These are phyloP conservation scores for Onygenales sp. DNA, from an alignment of 2,329 filamentous ascomycete species.

Conservation along the genomic window DNA sequence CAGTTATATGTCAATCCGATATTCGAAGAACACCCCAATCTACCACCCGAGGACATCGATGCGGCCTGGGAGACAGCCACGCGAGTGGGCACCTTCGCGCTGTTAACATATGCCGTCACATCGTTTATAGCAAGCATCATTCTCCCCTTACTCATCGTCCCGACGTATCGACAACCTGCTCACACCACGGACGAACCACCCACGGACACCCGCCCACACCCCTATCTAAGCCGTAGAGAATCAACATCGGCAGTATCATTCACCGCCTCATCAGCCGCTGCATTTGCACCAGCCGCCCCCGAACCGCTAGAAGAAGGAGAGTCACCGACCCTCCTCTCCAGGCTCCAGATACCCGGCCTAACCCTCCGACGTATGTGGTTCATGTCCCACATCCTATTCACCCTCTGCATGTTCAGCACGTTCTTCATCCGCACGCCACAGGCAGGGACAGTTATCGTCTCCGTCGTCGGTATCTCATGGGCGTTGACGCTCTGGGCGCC, in stretches of 20 bases:
- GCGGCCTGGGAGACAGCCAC: slow-evolving; percentile 75
- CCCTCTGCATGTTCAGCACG: slow-evolving; percentile 70
- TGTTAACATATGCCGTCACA: slow-evolving; percentile 79
- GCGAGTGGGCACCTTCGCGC: slow-evolving; percentile 75
- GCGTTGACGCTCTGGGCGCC: slow-evolving; percentile 89
- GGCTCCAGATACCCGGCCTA: slow-evolving; percentile 67
- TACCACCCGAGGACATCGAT: slow-evolving; percentile 68
- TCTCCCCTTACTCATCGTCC: slow-evolving; percentile 75
- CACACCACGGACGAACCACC: slow-evolving; percentile 5
- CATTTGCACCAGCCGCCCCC: slow-evolving; percentile 11
- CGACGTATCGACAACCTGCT: slow-evolving; percentile 50
- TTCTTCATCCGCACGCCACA: slow-evolving; percentile 64
- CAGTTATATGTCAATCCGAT: slow-evolving; percentile 85
- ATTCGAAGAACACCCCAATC: slow-evolving; percentile 66
- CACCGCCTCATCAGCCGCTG: slow-evolving; percentile 22
- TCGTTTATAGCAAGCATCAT: slow-evolving; percentile 74
- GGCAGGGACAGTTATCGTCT: slow-evolving; percentile 67
- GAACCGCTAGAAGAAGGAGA: slow-evolving; percentile 8
- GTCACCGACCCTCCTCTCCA: slow-evolving; percentile 40
- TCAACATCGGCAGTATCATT: slow-evolving; percentile 25
- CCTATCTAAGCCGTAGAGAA: slow-evolving; percentile 16
- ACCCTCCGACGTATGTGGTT: slow-evolving; percentile 87
- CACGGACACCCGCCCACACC: slow-evolving; percentile 10
- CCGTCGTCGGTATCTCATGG: slow-evolving; percentile 81
- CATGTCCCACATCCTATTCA: slow-evolving; percentile 73